These are phyloP conservation scores for Penicillium sclerotiorum DNA, from an alignment of 2,329 filamentous ascomycete species.

Conservation along the genomic window DNA sequence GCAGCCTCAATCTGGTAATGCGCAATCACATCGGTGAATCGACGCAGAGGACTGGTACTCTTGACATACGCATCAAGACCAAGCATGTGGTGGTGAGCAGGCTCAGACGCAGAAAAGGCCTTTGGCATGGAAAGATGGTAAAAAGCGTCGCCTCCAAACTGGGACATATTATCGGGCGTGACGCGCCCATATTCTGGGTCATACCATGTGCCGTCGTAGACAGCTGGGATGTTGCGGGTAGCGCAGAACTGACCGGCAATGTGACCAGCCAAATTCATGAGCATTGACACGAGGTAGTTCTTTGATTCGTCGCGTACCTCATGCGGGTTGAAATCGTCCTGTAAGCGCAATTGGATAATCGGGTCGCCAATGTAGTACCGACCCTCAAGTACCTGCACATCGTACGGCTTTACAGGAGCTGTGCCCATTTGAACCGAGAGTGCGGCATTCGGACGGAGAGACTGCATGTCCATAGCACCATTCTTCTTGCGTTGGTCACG, in stretches of 20 bases:
- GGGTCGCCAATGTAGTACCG: conserved; percentile 46
- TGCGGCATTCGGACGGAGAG: conserved; percentile 16
- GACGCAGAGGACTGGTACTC: conserved; percentile 63
- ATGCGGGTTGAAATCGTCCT: conserved; percentile 37
- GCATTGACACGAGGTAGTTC: conserved; percentile 45
- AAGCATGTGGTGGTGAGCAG: conserved; percentile 54
- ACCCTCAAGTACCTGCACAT: conserved; percentile 32
- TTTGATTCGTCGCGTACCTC: conserved; percentile 42
- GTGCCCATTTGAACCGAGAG: conserved; percentile 32
- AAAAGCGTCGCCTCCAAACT: conserved; percentile 48
- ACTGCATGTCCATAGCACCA: conserved; percentile 41
- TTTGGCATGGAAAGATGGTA: conserved; percentile 36
- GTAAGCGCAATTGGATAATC: conserved; percentile 38
- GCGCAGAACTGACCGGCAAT: conserved; percentile 39
- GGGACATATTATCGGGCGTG: conserved; percentile 40
- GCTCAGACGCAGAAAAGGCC: conserved; percentile 49
- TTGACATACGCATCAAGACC: conserved; percentile 59
- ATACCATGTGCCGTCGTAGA: conserved; percentile 42
- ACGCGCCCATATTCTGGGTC: conserved; percentile 44
- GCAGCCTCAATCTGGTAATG: conserved; percentile 69
- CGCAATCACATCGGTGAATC: conserved; percentile 62
- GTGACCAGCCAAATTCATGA: conserved; percentile 59
- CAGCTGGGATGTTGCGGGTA: conserved; percentile 38
- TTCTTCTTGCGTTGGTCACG: conserved; percentile 39
- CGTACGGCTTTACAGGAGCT: conserved; percentile 27